Evolutionary conservation across 164 flowering plant species (phyloP), one percentile per base, ranked within the genome.

Genomic region (Paratinospora sagittata): DNA sequence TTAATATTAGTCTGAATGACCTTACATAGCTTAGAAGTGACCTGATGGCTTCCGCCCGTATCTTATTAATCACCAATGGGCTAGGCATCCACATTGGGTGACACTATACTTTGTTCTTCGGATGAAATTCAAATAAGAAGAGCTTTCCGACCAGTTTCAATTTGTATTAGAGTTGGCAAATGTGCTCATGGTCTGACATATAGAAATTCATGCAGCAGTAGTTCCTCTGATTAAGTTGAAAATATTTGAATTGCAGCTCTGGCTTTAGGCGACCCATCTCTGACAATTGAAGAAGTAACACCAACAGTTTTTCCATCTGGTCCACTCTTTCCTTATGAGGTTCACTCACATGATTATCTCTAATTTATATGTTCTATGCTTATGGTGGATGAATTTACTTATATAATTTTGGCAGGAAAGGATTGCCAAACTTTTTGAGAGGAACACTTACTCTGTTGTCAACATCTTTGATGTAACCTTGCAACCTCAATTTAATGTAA

Each of bases 401-500:
- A 23, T 82, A 30, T 76, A 24, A 76, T 27, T 69, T 77, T 85
- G 76, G 26, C 92, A 94, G 97, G 91, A 86, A 79, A 85, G 97
- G 75, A 82, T 90, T 41, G 97, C 82, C 7, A 43, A 85, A 71
- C 86, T 94, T n/a, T 94, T 94, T 80, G 97, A 88, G 81, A 85
- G 80, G 80, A 94, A 89, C 70, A 92, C 98, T 41, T 89, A 89
- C 72, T 85, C 95, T 72, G 97, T 94, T 72, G 97, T 89, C 77
- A 94, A 94, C 82, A 88, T 94, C 63, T 94, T 92, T 82, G 98
- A 94, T 77, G 89, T 89, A 24, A 89, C 98, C 58, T 77, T 94
- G 80, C 93, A 97, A 52, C 98, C 97, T 17, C 95, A 90, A 68
- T 92, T 94, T 67, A 92, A 89, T 75, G 75, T 86, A 66, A 90